Base-by-base conservation (phyloP, 2,329 filamentous ascomycete species). In the Akanthomyces dipterigenus region DNA sequence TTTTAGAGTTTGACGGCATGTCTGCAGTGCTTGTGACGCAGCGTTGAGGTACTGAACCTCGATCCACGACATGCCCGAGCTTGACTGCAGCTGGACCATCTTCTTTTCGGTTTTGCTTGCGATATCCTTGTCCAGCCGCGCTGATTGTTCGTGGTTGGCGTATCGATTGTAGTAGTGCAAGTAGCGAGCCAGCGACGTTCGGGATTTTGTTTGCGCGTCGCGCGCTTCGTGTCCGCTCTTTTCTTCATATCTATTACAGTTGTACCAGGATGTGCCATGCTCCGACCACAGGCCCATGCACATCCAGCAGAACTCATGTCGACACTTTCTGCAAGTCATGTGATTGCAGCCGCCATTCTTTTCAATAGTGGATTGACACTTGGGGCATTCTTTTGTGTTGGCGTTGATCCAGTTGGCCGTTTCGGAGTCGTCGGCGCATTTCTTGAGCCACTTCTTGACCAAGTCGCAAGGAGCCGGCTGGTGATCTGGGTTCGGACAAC, bases 371-470 rank as follows among this genome's bases (percentile, higher is more conserved):
- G 93, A 98, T 67, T 91, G 87, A 75, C 95, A 99, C 72, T 90
- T 95, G 0, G 95, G 93, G 66, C 95, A 99, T 73, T 99, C 95
- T 72, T 99, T 99, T 2, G 95, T 99, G 73, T 99, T 96, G 51
- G 95, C 95, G 0, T 93, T 97, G 64, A 99, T 99, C 95, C 95
- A 99, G 74, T 99, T 99, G 4, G 95, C 93, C 0, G 95, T 99
- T 74, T 99, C 95, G 0, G 91, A 96, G 71, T 99, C 95, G 72
- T 99, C 95, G 62, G 95, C 95, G 72, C 95, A 99, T 73, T 99
- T 99, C 80, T 97, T 96, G 14, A 99, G 76, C 95, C 95, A 99
- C 72, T 85, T 88, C 81, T 95, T 97, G 56, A 98, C 93, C 56
- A 99, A 77, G 28, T 87, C 83, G 73, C 95, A 99, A 0, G 95